These are phyloP conservation scores for Mimosa pudica DNA, from an alignment of 306 rosid species.

Conservation along the genomic window DNA sequence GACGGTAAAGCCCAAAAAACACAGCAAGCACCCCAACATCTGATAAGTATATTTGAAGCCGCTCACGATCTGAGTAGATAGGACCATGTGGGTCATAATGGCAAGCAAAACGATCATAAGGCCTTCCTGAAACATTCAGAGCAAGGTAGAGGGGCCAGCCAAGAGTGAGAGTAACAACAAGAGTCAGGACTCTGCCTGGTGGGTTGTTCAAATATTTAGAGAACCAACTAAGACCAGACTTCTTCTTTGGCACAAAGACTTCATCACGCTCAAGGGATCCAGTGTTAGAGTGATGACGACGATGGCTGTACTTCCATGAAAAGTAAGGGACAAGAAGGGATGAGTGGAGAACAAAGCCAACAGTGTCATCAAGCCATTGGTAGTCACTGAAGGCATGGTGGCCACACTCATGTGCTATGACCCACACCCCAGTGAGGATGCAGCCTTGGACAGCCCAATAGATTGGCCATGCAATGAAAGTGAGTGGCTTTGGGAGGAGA, in stretches of 20 bases:
- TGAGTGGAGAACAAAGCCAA: conserved; percentile 88
- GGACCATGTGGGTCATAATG: conserved; percentile 90
- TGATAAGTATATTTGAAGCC: conserved; percentile 72
- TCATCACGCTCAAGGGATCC: conserved; percentile 91
- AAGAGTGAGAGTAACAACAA: conserved; percentile 63
- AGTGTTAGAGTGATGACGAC: conserved; percentile 93
- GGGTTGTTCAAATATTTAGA: conserved; percentile 84
- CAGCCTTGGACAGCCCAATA: conserved; percentile 69
- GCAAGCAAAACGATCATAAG: conserved; percentile 78
- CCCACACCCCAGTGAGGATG: conserved; percentile 94
- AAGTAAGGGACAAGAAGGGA: conserved; percentile 90
- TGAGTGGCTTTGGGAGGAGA: conserved; percentile 1
- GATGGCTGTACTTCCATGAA: conserved; percentile 98
- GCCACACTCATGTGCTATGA: conserved; percentile 94
- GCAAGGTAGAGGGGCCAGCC: conserved; percentile 94
- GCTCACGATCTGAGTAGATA: conserved; percentile 73
- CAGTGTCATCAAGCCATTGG: conserved; percentile 90
- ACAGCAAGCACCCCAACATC: conserved; percentile 73
- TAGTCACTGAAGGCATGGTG: conserved; percentile 97
- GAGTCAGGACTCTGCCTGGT: conserved; percentile 61
- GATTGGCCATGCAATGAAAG: conserved; percentile 16
- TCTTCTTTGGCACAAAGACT: conserved; percentile 88
- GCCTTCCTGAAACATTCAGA: conserved; percentile 88
- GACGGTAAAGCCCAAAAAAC: conserved; percentile 56
- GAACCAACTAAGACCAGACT: conserved; percentile 55